Percentiles rank a stretch among this genome's conserved stretches.
phyloP scores from a whole-genome alignment of 2,329 filamentous ascomycete genomes.

The Truncatella angustata region DNA sequence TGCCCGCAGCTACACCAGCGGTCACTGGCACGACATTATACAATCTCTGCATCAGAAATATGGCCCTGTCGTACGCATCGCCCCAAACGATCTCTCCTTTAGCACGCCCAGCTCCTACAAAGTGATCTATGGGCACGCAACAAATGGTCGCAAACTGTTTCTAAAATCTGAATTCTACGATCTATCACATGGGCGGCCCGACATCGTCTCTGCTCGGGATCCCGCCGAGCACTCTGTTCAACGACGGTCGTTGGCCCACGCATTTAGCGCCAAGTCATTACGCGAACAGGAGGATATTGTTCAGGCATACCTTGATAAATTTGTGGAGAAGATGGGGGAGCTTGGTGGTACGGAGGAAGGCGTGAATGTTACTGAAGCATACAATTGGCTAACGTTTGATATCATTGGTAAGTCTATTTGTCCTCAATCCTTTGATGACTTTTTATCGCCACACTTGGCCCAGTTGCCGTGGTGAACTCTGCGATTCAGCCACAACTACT shows the following conservation, averaged over 20 bases:
- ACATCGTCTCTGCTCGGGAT: slow-evolving; percentile 13
- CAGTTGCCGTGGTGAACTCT: no score
- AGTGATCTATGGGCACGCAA: slow-evolving; percentile 30
- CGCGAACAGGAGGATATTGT: slow-evolving; percentile 17
- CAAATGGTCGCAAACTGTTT: slow-evolving; percentile 12
- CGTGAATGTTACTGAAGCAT: slow-evolving; percentile 11
- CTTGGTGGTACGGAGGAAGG: slow-evolving; percentile 5
- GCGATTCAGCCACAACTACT: no score
- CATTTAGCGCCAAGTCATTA: slow-evolving; percentile 16
- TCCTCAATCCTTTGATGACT: background rate
- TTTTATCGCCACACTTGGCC: background rate
- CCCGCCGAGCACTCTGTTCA: slow-evolving; percentile 13
- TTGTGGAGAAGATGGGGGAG: slow-evolving; percentile 14
- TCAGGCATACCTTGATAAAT: slow-evolving; percentile 15
- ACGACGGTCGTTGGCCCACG: slow-evolving; percentile 13
- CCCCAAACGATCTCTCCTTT: slow-evolving; percentile 34
- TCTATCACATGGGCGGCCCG: background rate
- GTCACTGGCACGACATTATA: background rate
- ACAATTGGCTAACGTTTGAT: slow-evolving; percentile 9
- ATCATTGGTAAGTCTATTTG: slow-evolving; percentile 1
- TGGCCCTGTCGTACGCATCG: slow-evolving; percentile 28
- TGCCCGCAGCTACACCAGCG: background rate
- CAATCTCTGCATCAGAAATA: slow-evolving; percentile 1
- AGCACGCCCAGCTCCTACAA: slow-evolving; percentile 27
- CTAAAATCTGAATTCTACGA: slow-evolving; percentile 16